Conservation (phyloP, 73 alveolate species). For the Paramecium biaurelia region DNA sequence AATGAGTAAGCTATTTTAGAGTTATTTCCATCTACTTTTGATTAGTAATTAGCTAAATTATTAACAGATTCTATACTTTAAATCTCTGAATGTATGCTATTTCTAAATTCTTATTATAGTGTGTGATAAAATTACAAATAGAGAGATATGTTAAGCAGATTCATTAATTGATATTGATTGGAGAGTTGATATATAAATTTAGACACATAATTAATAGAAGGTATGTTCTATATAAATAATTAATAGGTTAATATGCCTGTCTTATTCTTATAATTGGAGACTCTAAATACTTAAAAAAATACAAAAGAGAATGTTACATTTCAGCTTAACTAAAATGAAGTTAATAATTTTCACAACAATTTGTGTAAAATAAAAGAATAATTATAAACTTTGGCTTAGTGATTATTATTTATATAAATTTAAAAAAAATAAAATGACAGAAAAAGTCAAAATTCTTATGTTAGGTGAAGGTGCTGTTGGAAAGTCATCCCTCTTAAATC, state of each 20-base stretch:
- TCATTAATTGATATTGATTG: slow-evolving; percentile 40
- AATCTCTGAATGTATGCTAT: not conserved
- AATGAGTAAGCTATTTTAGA: not conserved
- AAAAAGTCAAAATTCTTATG: slow-evolving; percentile 51
- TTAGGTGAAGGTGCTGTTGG: slow-evolving; percentile 87
- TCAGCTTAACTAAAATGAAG: slow-evolving; percentile 33
- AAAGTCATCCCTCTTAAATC: slow-evolving; percentile 68
- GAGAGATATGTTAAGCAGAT: slow-evolving; percentile 50
- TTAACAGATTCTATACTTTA: not conserved
- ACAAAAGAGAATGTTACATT: slow-evolving; percentile 41
- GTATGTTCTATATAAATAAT: not conserved
- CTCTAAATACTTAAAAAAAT: slow-evolving; percentile 10
- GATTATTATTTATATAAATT: not conserved
- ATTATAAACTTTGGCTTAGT: slow-evolving; percentile 6
- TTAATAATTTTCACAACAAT: slow-evolving; percentile 40
- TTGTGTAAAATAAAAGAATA: slow-evolving; percentile 25
- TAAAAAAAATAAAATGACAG: slow-evolving; percentile 28
- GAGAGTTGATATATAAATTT: slow-evolving; percentile 23
- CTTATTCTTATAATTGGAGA: slow-evolving; percentile 23
- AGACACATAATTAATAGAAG: slow-evolving; percentile 41
- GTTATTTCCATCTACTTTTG: not conserved
- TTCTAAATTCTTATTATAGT: not conserved
- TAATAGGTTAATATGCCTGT: slow-evolving; percentile 33
- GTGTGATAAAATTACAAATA: slow-evolving; percentile 44
- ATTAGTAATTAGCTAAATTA: not conserved